A percentile compares a stretch with the other conserved stretches of the same genome.
Conservation (phyloP, 805 yeast genomes). For the Yarrowia keelungensis region DNA sequence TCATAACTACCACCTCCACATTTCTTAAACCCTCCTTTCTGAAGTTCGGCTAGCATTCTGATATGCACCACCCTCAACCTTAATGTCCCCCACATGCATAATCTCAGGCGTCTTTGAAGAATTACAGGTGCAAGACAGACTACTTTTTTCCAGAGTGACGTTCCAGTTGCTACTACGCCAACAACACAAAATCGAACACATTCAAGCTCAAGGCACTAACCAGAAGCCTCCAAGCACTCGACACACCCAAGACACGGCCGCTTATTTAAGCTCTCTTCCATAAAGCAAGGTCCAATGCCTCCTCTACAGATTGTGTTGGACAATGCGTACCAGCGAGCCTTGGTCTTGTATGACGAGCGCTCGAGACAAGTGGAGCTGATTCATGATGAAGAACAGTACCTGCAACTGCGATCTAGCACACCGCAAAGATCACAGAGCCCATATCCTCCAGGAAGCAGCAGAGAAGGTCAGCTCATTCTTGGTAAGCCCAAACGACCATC, state of each 20-base stretch:
- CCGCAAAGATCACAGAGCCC: conserved; percentile 30
- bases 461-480: conserved; percentile 15
- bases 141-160: not conserved
- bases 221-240: not conserved
- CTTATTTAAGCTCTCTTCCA: not conserved
- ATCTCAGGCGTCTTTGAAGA: conserved; percentile 26
- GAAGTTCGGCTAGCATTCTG: not conserved
- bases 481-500: conserved; percentile 7
- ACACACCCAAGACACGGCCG: not conserved
- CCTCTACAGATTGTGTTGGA: conserved; percentile 31
- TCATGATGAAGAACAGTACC: conserved; percentile 32
- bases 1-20: too few species aligned
- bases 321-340: conserved; percentile 34
- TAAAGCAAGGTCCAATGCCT: conserved; percentile 16
- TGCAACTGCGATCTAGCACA: conserved; percentile 14
- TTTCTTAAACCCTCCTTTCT: not conserved
- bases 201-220: not conserved
- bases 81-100: conserved; percentile 37
- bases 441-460: not conserved
- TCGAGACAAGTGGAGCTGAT: conserved; percentile 13
- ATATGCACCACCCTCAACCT: conserved; percentile 23
- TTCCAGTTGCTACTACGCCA: not conserved
- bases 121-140: conserved; percentile 1
- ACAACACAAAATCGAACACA: not conserved
- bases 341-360: conserved; percentile 26